Evolutionary conservation across 805 yeast genomes (phyloP).

Genomic region (Lipomyces sp.): DNA sequence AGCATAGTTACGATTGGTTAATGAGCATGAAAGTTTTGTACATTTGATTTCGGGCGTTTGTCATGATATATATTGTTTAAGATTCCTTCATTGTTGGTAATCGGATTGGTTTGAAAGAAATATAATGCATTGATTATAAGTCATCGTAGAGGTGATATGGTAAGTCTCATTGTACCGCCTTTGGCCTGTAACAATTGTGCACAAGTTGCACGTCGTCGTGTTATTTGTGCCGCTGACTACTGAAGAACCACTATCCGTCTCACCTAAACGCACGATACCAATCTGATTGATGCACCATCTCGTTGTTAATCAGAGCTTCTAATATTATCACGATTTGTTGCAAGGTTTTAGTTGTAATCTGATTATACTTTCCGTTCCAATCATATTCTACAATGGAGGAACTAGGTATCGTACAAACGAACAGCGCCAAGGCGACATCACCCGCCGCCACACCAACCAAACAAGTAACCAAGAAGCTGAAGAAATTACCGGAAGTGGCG

Average conservation of each 20-base stretch:
- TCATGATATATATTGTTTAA: background rate
- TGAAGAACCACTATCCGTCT: background rate
- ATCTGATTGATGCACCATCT: background rate
- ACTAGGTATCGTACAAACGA: conserved; percentile 53
- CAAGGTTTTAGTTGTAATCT: conserved; percentile 7
- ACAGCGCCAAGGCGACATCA: conserved; percentile 29
- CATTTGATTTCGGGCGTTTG: background rate
- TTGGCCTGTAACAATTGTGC: background rate
- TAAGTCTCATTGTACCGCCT: too few relatives aligned
- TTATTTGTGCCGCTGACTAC: background rate
- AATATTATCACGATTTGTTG: background rate
- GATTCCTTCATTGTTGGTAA: background rate
- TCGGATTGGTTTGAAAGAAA: background rate
- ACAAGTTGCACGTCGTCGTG: conserved; percentile 8
- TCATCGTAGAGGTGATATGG: background rate
- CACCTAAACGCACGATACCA: background rate
- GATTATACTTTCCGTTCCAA: background rate
- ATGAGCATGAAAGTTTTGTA: background rate
- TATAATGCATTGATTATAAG: background rate
- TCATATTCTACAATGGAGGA: conserved; percentile 57
- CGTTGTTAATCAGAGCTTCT: background rate
- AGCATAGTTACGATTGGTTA: background rate
- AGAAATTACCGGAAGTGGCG: background rate
- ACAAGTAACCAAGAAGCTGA: conserved; percentile 41
- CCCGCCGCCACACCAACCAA: conserved; percentile 36